phyloP scores from a whole-genome alignment of 768 basidiomycete species.

The Lactarius evosmus region DNA sequence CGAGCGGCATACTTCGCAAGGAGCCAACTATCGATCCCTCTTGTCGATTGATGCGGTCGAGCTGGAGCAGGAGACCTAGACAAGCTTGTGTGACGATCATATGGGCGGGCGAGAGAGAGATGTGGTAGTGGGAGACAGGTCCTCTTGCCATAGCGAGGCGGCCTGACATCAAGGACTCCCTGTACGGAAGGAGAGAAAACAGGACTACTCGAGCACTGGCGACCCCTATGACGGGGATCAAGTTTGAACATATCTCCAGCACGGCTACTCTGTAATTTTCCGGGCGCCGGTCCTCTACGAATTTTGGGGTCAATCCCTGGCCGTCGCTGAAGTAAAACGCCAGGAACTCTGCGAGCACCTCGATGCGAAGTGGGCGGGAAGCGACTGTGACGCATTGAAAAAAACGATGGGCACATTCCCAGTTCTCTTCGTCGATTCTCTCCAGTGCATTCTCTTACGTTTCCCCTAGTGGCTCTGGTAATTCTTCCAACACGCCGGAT shows the following conservation, averaged over 20 bases:
- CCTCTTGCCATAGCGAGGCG: not conserved
- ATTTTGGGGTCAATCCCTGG: not conserved
- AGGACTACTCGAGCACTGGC: not conserved
- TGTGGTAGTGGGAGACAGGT: not conserved
- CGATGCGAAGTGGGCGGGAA: too few relatives aligned
- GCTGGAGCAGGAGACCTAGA: not conserved
- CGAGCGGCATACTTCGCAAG: not conserved
- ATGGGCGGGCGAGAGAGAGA: not conserved
- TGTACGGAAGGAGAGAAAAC: too few relatives aligned
- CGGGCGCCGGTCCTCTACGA: not conserved
- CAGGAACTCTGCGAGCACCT: not conserved
- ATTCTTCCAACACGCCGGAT: not conserved
- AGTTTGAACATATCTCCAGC: not conserved
- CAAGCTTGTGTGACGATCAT: not conserved
- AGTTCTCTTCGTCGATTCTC: not conserved
- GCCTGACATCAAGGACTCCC: not conserved
- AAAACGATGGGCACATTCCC: not conserved
- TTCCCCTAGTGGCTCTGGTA: slow-evolving; percentile 7
- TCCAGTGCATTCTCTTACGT: not conserved
- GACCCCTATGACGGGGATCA: not conserved
- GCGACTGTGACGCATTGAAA: not conserved
- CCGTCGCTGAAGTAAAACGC: not conserved
- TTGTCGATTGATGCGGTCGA: not conserved
- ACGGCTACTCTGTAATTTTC: not conserved
- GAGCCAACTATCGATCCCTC: not conserved